Evolutionary conservation across 2,329 filamentous ascomycete genomes (phyloP), one percentile per base, ranked within the genome.

Genomic region (Fusarium graminum): DNA sequence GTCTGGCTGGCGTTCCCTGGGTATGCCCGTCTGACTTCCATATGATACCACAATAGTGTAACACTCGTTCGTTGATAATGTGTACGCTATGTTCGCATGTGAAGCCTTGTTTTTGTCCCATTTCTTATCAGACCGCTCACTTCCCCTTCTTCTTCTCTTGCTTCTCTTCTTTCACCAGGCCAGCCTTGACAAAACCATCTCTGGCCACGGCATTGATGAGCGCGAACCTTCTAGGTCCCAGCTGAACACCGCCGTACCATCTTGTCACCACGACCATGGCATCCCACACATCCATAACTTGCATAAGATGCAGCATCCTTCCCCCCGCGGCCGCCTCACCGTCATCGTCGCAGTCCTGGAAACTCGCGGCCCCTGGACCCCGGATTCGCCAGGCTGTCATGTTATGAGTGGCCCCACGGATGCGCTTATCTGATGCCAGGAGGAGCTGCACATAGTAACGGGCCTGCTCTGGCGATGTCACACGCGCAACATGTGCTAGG

Each of bases 261-360:
- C 95, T 82, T 38, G 92, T 93, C 28, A 99, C 94, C 5, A 99
- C 90, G 0, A 99, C 93, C 81, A 98, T 90, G 16, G 91, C 90
- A 77, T 96, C 88, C 93, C 94, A 97, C 12, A 96, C 84, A 74
- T 94, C 92, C 92, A 97, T 97, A 63, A 97, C 80, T 81, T 97
- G 93, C 89, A 99, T 90, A 29, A 99, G 81, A 80, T 97, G 93
- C 61, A 98, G 79, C 74, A 99, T 79, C 40, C 95, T 85, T 0
- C 91, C 89, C 1, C 95, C 95, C 0, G 95, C 95, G 7, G 95
- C 95, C 26, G 92, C 92, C 83, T 99, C 95, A 4, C 95, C 95
- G 76, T 99, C 95, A 73, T 99, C 95, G 72, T 99, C 92, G 74
- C 90, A 97, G 78, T 99, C 95, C 77, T 98, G 94, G 69, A 90